Percentiles rank a stretch among this genome's conserved stretches.
These are phyloP conservation scores for Pleurotus cornucopiae DNA, from an alignment of 768 basidiomycete genomes.

Conservation along the genomic window DNA sequence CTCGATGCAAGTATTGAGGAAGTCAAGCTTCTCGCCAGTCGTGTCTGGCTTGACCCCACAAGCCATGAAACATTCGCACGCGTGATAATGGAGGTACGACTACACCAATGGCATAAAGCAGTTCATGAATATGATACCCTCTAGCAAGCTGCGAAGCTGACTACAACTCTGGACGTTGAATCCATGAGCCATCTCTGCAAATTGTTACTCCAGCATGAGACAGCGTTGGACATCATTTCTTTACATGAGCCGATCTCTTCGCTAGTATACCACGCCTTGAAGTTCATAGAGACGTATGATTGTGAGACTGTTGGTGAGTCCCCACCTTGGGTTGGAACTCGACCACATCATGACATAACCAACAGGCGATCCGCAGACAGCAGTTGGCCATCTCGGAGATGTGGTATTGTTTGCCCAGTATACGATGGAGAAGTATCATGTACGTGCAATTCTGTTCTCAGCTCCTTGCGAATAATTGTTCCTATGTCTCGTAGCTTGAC, in stretches of 20 bases:
- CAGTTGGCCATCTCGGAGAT: slow-evolving; percentile 72
- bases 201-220: slow-evolving; percentile 54
- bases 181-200: slow-evolving; percentile 67
- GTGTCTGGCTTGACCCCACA: slow-evolving; percentile 51
- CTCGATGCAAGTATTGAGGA: slow-evolving; percentile 42
- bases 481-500: slow-evolving; percentile 39
- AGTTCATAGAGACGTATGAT: slow-evolving; percentile 67
- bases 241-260: slow-evolving; percentile 63
- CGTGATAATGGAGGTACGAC: slow-evolving; percentile 51
- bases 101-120: neutral
- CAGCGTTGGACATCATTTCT: slow-evolving; percentile 63
- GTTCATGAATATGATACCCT: slow-evolving; percentile 2
- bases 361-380: slow-evolving; percentile 80
- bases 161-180: slow-evolving; percentile 59
- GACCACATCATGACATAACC: neutral
- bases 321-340: neutral
- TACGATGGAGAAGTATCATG: slow-evolving; percentile 62
- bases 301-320: slow-evolving; percentile 74
- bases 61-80: slow-evolving; percentile 57
- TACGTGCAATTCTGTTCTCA: slow-evolving; percentile 19
- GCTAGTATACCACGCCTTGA: slow-evolving; percentile 58
- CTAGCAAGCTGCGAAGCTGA: slow-evolving; percentile 57
- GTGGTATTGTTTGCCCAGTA: slow-evolving; percentile 75
- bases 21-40: slow-evolving; percentile 31
- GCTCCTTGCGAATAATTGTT: neutral